These are phyloP conservation scores for Jackrogersella multiformis DNA, from an alignment of 495 filamentous ascomycete genomes.

Conservation along the genomic window DNA sequence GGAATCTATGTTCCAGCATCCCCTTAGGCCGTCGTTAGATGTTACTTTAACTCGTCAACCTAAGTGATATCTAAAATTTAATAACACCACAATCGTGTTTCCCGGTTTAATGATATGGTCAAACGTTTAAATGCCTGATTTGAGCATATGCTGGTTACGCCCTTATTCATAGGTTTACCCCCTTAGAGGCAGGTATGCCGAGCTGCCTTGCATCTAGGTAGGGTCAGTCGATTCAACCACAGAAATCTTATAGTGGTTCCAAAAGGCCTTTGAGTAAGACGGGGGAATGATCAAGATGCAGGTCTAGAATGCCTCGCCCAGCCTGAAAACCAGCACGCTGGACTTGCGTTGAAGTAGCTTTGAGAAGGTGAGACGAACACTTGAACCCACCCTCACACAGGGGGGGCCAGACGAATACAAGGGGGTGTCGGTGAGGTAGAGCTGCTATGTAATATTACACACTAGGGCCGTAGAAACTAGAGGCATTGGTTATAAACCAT, in stretches of 20 bases:
- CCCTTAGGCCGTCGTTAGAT: no score
- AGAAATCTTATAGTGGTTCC: neutral
- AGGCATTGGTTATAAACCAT: neutral
- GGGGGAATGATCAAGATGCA: neutral
- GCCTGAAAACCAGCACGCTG: neutral
- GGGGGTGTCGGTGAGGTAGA: constrained; percentile 5
- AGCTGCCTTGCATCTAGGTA: neutral
- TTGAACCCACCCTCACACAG: neutral
- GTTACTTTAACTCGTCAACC: no score
- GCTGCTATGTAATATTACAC: neutral
- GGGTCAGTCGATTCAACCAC: neutral
- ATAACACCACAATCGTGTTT: neutral
- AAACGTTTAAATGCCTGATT: neutral
- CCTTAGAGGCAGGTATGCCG: neutral
- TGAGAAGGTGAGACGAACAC: neutral
- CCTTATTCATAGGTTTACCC: neutral
- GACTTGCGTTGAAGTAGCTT: neutral
- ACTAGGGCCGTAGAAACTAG: neutral
- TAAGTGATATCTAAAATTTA: no score
- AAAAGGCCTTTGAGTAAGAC: neutral
- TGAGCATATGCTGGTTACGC: neutral
- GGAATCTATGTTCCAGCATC: no score
- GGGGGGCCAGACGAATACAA: neutral
- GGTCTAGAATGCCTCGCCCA: neutral
- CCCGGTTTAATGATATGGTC: neutral